A percentile compares a stretch with the other conserved stretches of the same genome.
Conservation (phyloP, 2,329 filamentous ascomycete species). For the Colletotrichum costaricense region DNA sequence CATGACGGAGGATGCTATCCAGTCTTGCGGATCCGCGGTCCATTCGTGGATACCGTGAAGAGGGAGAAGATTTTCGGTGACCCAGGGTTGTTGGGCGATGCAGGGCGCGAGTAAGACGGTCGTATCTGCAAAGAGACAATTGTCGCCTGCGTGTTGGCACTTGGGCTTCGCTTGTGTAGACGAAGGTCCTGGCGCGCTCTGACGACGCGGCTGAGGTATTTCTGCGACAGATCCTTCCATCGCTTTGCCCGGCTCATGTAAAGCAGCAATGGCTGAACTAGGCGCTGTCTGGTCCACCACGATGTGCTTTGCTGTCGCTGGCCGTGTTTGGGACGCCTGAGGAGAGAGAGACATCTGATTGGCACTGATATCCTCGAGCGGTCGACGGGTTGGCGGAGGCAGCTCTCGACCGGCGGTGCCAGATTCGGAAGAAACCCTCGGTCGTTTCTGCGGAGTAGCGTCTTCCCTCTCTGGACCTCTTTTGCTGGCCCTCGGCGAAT, state of each 20-base stretch:
- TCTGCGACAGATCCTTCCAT: neutral
- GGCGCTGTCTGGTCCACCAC: neutral
- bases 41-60: constrained; percentile 54
- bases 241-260: neutral
- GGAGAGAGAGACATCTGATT: constrained; percentile 28
- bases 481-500: neutral
- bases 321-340: neutral
- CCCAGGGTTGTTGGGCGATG: constrained; percentile 48
- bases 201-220: no score
- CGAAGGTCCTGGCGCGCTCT: neutral
- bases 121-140: constrained; percentile 52
- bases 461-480: neutral
- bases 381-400: constrained; percentile 27
- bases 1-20: constrained; percentile 38
- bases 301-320: neutral
- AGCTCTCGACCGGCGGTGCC: neutral
- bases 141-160: constrained; percentile 40
- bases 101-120: constrained; percentile 56
- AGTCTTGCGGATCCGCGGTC: constrained; percentile 49
- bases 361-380: constrained; percentile 40
- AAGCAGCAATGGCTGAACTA: neutral
- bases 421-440: constrained; percentile 2
- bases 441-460: constrained; percentile 3
- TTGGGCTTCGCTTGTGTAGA: neutral
- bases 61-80: constrained; percentile 51